Base-by-base conservation (phyloP, 1,284 basidiomycete species). In the Porodaedalea pini region DNA sequence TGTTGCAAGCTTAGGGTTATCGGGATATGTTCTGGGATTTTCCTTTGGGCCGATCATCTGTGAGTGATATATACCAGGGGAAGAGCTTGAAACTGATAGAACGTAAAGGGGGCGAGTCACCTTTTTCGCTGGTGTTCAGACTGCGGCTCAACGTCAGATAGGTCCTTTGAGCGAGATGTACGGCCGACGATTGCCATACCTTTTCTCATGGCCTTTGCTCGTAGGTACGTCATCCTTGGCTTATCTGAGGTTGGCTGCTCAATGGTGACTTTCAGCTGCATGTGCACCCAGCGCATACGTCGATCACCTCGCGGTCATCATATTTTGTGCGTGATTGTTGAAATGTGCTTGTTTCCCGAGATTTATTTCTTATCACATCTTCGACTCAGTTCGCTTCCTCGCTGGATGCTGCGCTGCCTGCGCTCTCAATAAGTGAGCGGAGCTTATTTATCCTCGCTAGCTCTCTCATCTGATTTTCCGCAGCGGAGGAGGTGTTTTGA, bases 11-110 rank as follows among this genome's bases (percentile, higher is more conserved):
- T 48, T 62, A 11, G 68, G 68, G 2, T 56, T 69, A 2, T 66
- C 64, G 2, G 55, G 67, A 17, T 68, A 69, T 48, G 65, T 69
- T 1, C 57, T 68, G 3, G 68, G 68, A 11, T 67, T 69, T 39
- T 65, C 63, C 6, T 56, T 67, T 44, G 67, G 65, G 1, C 66
- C 66, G 10, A 51, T 67, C 5, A 31, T 69, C 6, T 67, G 66
- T 69, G 51, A 23, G 65, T 23, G 49, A 36, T 44, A 44, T 57
- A 37, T 39, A 6, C 8, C 37, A 36, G 7, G 11, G n/a, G 32
- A 23, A 34, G 21, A 50, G 25, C 27, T 19, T 4, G 4, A 2
- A 4, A 41, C 32, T 31, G 39, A 36, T 15, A n/a, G 41, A 1
- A 27, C 7, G n/a, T 37, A n/a, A 19, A 67, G 67, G 67, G 67